These are phyloP conservation scores for Chenopodium suecicum DNA, from an alignment of 148 eudicot genomes.

Conservation along the genomic window DNA sequence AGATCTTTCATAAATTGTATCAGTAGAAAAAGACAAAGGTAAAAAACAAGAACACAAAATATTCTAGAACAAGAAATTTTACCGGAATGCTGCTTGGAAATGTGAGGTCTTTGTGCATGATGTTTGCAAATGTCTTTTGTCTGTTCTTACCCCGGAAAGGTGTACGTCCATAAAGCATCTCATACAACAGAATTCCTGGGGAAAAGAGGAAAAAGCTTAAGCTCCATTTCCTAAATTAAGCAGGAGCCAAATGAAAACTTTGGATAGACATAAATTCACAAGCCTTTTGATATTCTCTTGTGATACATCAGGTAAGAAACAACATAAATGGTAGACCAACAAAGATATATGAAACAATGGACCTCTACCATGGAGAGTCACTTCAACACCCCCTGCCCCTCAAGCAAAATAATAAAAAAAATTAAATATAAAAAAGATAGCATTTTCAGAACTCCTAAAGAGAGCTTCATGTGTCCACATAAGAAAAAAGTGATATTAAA, in stretches of 20 bases:
- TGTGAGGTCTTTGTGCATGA: slow-evolving; percentile 88
- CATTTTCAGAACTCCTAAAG: background rate
- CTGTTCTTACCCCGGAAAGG: slow-evolving; percentile 96
- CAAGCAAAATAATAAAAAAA: background rate
- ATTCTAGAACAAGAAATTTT: slow-evolving; percentile 22
- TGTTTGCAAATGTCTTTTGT: slow-evolving; percentile 88
- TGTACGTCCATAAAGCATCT: slow-evolving; percentile 98
- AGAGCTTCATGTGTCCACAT: background rate
- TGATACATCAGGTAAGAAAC: background rate
- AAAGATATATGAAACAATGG: background rate
- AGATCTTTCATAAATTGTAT: background rate
- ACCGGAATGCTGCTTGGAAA: slow-evolving; percentile 97
- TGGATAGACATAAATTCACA: too few species aligned
- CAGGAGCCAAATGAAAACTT: too few species aligned
- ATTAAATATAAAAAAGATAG: background rate
- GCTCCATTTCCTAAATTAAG: background rate
- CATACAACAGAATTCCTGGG: slow-evolving; percentile 79
- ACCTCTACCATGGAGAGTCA: background rate
- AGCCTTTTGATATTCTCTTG: background rate
- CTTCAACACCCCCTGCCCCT: background rate
- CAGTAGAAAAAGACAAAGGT: background rate
- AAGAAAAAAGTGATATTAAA: background rate
- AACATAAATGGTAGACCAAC: background rate
- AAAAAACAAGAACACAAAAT: background rate
- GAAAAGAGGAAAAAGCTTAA: slow-evolving; percentile 12